Evolutionary conservation across 1,284 basidiomycete species (phyloP).

Genomic region (Fereydounia khargensis): DNA sequence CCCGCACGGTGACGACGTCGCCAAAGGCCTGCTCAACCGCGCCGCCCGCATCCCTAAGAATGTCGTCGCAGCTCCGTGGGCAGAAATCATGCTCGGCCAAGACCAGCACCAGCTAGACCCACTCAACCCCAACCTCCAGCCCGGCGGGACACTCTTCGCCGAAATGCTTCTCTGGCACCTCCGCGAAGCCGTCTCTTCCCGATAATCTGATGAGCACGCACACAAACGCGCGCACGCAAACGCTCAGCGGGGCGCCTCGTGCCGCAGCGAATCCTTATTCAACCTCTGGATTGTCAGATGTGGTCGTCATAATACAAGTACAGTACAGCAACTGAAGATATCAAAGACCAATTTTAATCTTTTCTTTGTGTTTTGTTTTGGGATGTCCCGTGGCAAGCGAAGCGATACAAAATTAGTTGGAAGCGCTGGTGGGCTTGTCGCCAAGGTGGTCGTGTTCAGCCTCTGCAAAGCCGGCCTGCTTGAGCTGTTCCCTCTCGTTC

Average conservation of each 20-base stretch:
- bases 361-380: too few species aligned
- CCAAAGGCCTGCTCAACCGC: conserved; percentile 32
- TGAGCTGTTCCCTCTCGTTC: conserved; percentile 25
- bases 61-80: conserved; percentile 17
- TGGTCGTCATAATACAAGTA: too few species aligned
- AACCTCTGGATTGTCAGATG: too few species aligned
- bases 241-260: too few species aligned
- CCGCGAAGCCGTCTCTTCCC: conserved; percentile 12
- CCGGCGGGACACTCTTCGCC: conserved; percentile 31
- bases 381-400: too few species aligned
- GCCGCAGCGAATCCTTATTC: too few species aligned
- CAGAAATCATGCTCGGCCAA: conserved; percentile 43
- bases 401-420: too few species aligned
- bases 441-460: conserved; percentile 21
- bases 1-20: conserved; percentile 33
- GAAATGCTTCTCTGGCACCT: conserved; percentile 40
- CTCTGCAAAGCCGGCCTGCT: conserved; percentile 7
- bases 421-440: too few species aligned
- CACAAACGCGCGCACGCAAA: not conserved
- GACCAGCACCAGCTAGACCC: conserved; percentile 26
- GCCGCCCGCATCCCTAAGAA: conserved; percentile 19
- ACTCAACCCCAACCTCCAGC: conserved; percentile 20
- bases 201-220: not conserved
- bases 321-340: too few species aligned
- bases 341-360: too few species aligned